These are phyloP conservation scores for Sungouiozyma intestinalis DNA, from an alignment of 805 yeast genomes.

Conservation along the genomic window DNA sequence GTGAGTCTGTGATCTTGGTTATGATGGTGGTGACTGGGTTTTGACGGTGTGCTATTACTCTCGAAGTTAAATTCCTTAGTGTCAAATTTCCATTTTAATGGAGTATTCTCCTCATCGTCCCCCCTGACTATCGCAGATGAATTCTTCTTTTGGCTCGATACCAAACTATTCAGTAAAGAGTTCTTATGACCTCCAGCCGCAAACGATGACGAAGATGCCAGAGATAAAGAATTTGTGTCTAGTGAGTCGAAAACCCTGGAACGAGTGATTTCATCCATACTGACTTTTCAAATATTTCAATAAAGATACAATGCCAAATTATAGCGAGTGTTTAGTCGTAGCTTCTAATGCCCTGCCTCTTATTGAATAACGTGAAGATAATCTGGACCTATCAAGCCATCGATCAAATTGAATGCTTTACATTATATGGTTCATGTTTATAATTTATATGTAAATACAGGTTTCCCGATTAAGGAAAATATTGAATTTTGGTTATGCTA, in stretches of 20 bases:
- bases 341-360: too few relatives aligned
- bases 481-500: background rate
- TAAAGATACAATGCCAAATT: background rate
- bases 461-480: background rate
- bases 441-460: background rate
- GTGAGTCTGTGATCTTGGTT: constrained; percentile 3
- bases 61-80: constrained; percentile 21
- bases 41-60: constrained; percentile 26
- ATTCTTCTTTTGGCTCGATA: constrained; percentile 5
- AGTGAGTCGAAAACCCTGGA: constrained; percentile 18
- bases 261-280: constrained; percentile 8
- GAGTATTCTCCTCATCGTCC: constrained; percentile 10
- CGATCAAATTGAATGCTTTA: too few relatives aligned
- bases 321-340: background rate
- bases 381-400: too few relatives aligned
- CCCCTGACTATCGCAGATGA: constrained; percentile 10
- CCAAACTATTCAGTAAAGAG: background rate
- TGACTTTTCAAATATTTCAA: background rate
- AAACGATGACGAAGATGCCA: constrained; percentile 16
- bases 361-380: too few relatives aligned
- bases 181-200: constrained; percentile 2
- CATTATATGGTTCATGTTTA: background rate
- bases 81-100: constrained; percentile 22
- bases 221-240: constrained; percentile 20
- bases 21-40: constrained; percentile 7